phyloP scores from a whole-genome alignment of 768 basidiomycete species.

The Lyophyllum atratum region DNA sequence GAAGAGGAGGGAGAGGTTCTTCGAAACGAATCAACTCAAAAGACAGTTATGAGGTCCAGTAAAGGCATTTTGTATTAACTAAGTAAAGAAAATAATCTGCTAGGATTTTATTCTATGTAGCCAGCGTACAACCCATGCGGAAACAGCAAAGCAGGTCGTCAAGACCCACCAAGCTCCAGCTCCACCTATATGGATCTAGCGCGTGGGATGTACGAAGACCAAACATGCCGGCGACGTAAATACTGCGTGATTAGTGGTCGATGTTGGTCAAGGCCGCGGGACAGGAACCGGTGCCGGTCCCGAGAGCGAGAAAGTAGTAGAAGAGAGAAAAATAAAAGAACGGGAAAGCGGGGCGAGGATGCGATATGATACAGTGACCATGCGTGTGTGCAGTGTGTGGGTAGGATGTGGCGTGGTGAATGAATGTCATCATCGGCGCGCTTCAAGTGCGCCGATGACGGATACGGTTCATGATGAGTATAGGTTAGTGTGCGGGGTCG shows the following conservation, averaged over 20 bases:
- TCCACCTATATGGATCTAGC: slow-evolving; percentile 3
- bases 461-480: slow-evolving; percentile 1
- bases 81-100: not conserved
- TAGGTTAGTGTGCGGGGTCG: not conserved
- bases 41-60: too few relatives aligned
- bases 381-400: slow-evolving; percentile 10
- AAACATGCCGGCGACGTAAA: slow-evolving; percentile 17
- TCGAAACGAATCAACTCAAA: too few relatives aligned
- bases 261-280: slow-evolving; percentile 8
- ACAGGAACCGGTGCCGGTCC: not conserved
- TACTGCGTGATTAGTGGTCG: slow-evolving; percentile 17
- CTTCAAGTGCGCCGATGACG: slow-evolving; percentile 6
- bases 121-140: slow-evolving; percentile 15
- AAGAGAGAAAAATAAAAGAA: not conserved
- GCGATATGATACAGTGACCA: slow-evolving; percentile 17
- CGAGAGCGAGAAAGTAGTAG: not conserved
- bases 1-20: not conserved
- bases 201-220: slow-evolving; percentile 3
- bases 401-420: slow-evolving; percentile 4
- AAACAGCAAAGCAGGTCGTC: slow-evolving; percentile 12
- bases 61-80: not conserved
- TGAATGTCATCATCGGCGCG: slow-evolving; percentile 12
- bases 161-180: slow-evolving; percentile 9
- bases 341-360: not conserved
- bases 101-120: slow-evolving; percentile 8